phyloP scores from a whole-genome alignment of 208 protist species.

The Trypanosoma lewisi region DNA sequence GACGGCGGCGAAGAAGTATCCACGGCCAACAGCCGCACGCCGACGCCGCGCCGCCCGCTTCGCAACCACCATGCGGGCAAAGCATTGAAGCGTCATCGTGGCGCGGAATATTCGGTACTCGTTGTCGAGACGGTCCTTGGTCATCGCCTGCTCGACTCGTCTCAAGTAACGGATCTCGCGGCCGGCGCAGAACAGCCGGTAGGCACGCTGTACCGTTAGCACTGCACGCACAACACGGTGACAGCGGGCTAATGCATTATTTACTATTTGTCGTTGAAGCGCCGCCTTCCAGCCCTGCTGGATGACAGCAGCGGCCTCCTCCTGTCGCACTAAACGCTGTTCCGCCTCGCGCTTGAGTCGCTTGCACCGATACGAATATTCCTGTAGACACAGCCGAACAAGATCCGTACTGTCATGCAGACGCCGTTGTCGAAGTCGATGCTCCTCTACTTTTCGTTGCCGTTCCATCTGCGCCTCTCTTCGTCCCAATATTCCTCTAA shows the following conservation, averaged over 20 bases:
- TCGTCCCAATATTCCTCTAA: constrained; percentile 35
- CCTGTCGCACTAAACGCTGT: constrained; percentile 3
- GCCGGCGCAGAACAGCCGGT: constrained; percentile 38
- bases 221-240: constrained; percentile 39
- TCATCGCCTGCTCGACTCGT: constrained; percentile 30
- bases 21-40: constrained; percentile 42
- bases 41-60: constrained; percentile 31
- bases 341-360: constrained; percentile 29
- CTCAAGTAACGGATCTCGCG: constrained; percentile 63
- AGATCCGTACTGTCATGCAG: constrained; percentile 32
- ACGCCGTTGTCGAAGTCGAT: constrained; percentile 18
- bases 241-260: constrained; percentile 32
- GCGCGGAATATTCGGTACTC: constrained; percentile 36
- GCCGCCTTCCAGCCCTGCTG: constrained; percentile 34
- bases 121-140: constrained; percentile 36
- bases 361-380: constrained; percentile 38
- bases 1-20: constrained; percentile 39
- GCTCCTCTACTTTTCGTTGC: constrained; percentile 12
- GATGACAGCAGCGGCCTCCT: constrained; percentile 45
- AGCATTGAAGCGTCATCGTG: constrained; percentile 43
- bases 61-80: constrained; percentile 46
- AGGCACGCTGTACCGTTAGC: constrained; percentile 41
- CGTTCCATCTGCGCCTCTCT: constrained; percentile 16
- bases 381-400: constrained; percentile 42
- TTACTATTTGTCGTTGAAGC: constrained; percentile 35